Evolutionary conservation across 495 filamentous ascomycete species (phyloP).

Genomic region (Aspergillus nanangensis): DNA sequence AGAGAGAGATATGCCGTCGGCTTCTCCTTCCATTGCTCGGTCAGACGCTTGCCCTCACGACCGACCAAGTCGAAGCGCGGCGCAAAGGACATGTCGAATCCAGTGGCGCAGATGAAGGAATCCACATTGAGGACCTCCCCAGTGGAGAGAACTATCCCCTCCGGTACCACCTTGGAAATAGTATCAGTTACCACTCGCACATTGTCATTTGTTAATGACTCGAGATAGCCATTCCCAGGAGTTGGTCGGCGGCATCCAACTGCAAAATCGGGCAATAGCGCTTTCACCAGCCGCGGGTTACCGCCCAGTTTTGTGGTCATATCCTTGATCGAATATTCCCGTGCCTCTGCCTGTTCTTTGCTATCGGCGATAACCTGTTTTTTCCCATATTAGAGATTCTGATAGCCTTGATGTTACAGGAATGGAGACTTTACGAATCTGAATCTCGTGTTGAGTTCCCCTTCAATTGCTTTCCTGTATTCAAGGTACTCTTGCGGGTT

Average conservation of each 20-base stretch:
- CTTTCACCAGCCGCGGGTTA: slow-evolving; percentile 19
- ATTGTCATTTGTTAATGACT: slow-evolving; percentile 39
- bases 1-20: slow-evolving; percentile 45
- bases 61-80: slow-evolving; percentile 30
- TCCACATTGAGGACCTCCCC: slow-evolving; percentile 28
- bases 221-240: slow-evolving; percentile 34
- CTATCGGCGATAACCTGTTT: neutral
- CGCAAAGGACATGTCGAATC: slow-evolving; percentile 39
- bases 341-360: neutral
- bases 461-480: slow-evolving; percentile 38
- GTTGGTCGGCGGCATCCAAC: slow-evolving; percentile 39
- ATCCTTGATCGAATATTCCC: neutral
- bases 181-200: slow-evolving; percentile 38
- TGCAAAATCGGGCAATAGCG: slow-evolving; percentile 32
- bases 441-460: slow-evolving; percentile 30
- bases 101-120: slow-evolving; percentile 44
- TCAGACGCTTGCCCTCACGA: slow-evolving; percentile 17
- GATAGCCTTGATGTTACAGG: too few species aligned
- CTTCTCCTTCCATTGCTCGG: slow-evolving; percentile 5
- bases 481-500: slow-evolving; percentile 16
- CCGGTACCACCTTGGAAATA: slow-evolving; percentile 44
- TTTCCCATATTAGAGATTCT: too few species aligned
- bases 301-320: slow-evolving; percentile 18
- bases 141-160: slow-evolving; percentile 31
- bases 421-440: slow-evolving; percentile 21